These are phyloP conservation scores for Triangularia setosa DNA, from an alignment of 2,329 filamentous ascomycete species.

Conservation along the genomic window DNA sequence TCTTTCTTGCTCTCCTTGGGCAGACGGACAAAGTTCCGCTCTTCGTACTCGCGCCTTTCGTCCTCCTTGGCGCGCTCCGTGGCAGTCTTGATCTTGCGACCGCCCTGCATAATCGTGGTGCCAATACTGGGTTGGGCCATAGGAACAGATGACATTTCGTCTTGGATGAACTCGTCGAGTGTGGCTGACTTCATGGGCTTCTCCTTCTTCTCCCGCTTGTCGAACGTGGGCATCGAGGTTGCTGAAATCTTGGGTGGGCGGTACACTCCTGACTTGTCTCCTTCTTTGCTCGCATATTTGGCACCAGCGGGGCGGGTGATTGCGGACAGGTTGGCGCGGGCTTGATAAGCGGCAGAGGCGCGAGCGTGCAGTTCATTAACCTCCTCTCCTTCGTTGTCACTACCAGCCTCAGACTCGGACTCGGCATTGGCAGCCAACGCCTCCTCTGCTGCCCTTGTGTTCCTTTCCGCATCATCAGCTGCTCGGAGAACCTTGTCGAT, in stretches of 20 bases:
- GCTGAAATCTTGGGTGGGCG: slow-evolving; percentile 84
- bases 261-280: slow-evolving; percentile 69
- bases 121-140: slow-evolving; percentile 86
- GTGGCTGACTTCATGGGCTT: slow-evolving; percentile 71
- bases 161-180: slow-evolving; percentile 85
- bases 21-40: slow-evolving; percentile 84
- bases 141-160: slow-evolving; percentile 79
- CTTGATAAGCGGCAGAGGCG: slow-evolving; percentile 30
- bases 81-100: slow-evolving; percentile 73
- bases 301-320: slow-evolving; percentile 35
- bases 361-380: slow-evolving; percentile 24
- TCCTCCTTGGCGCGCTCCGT: slow-evolving; percentile 72
- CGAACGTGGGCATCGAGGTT: slow-evolving; percentile 71
- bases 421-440: slow-evolving; percentile 32
- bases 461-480: slow-evolving; percentile 67
- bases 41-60: slow-evolving; percentile 83
- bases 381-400: slow-evolving; percentile 33
- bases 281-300: slow-evolving; percentile 29
- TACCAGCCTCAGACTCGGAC: slow-evolving; percentile 33
- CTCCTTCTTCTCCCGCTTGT: slow-evolving; percentile 58
- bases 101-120: slow-evolving; percentile 76
- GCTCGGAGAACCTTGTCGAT: slow-evolving; percentile 91
- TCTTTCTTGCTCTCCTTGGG: slow-evolving; percentile 89
- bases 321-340: slow-evolving; percentile 35
- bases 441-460: slow-evolving; percentile 33